Base-by-base conservation (phyloP, 495 filamentous ascomycete species). In the Daldinia vernicosa region DNA sequence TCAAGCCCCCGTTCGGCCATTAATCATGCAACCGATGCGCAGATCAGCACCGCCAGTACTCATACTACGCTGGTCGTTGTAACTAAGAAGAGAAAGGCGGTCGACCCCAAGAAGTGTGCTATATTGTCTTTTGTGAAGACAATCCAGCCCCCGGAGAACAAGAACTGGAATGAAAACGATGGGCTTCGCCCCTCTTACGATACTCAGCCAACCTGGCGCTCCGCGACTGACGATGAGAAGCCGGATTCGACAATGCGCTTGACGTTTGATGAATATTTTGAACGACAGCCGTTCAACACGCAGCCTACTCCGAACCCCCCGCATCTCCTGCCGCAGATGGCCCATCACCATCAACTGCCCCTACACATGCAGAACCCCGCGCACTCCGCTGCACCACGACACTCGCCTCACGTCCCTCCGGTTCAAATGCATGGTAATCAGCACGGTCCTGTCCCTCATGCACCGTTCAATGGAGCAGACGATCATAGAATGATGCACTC, bases 401-500 rank as follows among this genome's bases (percentile, higher is more conserved):
- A 90, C 71, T 89, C 89, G 30, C 89, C 90, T 55, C 85, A 90
- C 33, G 87, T 89, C 65, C 87, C 86, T 19, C 86, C 87, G 3
- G 90, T 89, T 75, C 86, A 89, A 75, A 85, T 90, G 71, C 90
- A 92, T 64, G 80, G 80, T 22, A 78, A 77, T 56, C 91, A 91
- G 71, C 89, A 87, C 68, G 85, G 84, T 37, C 90, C 88, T 61
- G 87, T 81, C 14, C 88, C 89, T 30, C 84, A 83, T 32, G 82
- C 83, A 9, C 84, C 89, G 45, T 93, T 83, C 67, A 84, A 89
- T 73, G 87, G 88, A 66, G 87, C 88, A 68, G 92, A 96, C 66
- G 92, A 92, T 63, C 93, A 95, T 75, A 88, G 92, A 59, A 95
- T 97, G 92, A 86, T 94, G 76, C 92, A 92, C 40, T 90, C 90